phyloP scores from a whole-genome alignment of 164 flowering plant species.

The Houttuynia cordata region DNA sequence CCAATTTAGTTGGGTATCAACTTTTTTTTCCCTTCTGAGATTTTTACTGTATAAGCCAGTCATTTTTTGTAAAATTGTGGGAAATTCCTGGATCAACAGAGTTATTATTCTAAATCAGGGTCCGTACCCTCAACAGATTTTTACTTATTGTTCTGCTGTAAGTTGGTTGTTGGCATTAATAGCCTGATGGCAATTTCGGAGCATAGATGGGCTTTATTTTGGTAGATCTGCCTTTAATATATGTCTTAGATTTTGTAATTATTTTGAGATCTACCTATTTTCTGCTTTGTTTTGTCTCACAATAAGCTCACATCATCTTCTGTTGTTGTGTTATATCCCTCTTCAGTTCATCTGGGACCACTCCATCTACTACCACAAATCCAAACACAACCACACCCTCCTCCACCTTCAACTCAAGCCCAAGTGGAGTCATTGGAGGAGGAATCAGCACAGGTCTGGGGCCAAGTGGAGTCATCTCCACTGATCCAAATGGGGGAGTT shows the following conservation, averaged over 20 bases:
- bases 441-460: conserved; percentile 4
- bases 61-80: no score
- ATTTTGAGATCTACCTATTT: no score
- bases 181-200: no score
- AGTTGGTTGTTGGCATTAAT: not conserved
- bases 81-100: not conserved
- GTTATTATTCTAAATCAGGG: not conserved
- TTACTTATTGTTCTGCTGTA: not conserved
- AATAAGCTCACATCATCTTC: no score
- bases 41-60: no score
- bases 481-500: not conserved
- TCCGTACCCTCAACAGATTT: not conserved
- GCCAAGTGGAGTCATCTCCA: not conserved
- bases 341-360: not conserved
- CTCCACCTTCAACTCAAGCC: not conserved
- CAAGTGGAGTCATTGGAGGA: not conserved
- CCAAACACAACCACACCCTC: not conserved
- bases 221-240: not conserved
- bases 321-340: no score
- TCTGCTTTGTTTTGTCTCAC: no score
- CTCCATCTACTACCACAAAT: not conserved
- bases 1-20: no score
- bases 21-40: no score
- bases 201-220: no score
- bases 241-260: no score